Evolutionary conservation across 805 yeast species (phyloP).

Genomic region (Lipomyces japonicus): DNA sequence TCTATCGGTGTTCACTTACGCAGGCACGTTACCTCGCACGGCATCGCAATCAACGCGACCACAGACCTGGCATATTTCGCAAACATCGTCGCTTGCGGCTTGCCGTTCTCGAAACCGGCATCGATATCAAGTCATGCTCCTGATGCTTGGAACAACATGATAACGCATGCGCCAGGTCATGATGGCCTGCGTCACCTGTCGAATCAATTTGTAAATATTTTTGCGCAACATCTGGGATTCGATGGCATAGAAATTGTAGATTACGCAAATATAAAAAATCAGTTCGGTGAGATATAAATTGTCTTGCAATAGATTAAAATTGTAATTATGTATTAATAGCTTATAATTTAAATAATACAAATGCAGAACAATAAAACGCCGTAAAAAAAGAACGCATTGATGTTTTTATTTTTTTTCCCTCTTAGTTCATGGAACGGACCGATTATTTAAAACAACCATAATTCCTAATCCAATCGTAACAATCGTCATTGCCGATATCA

Average conservation of each 20-base stretch:
- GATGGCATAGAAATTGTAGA: background rate
- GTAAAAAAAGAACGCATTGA: no score
- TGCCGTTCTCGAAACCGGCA: conserved; percentile 58
- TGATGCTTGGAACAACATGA: background rate
- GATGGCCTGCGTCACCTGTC: no score
- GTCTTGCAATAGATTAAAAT: background rate
- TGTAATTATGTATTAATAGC: background rate
- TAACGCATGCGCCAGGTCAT: no score
- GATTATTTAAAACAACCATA: conserved; percentile 17
- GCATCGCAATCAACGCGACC: conserved; percentile 72
- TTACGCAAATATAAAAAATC: background rate
- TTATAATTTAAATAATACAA: background rate
- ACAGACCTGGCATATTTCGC: conserved; percentile 74
- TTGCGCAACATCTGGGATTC: background rate
- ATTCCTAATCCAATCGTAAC: conserved; percentile 23
- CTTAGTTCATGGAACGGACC: no score
- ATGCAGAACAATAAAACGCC: background rate
- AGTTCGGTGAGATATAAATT: background rate
- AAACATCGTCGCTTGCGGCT: conserved; percentile 78
- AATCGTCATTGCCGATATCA: conserved; percentile 22
- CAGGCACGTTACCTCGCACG: conserved; percentile 82
- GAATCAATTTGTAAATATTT: background rate
- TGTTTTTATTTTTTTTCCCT: no score
- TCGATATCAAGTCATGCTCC: conserved; percentile 40
- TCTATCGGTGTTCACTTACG: conserved; percentile 87